Evolutionary conservation across 345 rosid genomes (phyloP).

Genomic region (Eucalyptus microcorys): DNA sequence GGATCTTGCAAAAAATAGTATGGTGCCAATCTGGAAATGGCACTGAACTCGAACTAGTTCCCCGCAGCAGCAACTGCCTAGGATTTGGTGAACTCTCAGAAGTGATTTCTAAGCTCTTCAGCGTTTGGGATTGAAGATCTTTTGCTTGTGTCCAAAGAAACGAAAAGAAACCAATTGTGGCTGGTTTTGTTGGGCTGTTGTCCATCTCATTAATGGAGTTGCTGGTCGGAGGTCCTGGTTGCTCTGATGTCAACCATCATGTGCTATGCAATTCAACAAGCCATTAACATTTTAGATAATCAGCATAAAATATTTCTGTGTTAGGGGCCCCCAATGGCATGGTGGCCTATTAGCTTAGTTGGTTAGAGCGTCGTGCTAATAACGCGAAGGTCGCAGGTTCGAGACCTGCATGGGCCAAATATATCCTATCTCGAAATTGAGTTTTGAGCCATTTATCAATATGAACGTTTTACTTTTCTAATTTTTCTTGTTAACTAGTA

Average conservation of each 20-base stretch:
- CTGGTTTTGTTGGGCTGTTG: neutral
- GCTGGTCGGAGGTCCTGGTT: neutral
- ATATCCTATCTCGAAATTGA: neutral
- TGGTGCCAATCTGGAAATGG: neutral
- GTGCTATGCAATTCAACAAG: neutral
- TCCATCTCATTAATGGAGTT: neutral
- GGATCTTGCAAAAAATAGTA: neutral
- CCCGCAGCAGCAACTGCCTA: neutral
- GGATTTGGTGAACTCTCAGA: neutral
- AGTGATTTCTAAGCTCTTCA: neutral
- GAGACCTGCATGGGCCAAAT: slow-evolving; percentile 39
- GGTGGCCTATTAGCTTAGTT: slow-evolving; percentile 24
- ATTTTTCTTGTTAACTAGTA: neutral
- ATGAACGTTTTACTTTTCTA: neutral
- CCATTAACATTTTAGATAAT: neutral
- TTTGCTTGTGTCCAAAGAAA: neutral
- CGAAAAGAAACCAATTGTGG: neutral
- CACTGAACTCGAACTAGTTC: neutral
- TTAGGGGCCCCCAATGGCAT: neutral
- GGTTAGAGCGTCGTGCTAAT: slow-evolving; percentile 96
- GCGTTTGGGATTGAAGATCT: neutral
- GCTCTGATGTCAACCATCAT: neutral
- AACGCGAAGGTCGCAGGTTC: slow-evolving; percentile 78
- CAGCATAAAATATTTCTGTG: neutral
- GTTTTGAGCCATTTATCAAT: neutral